Evolutionary conservation across 1,284 basidiomycete genomes (phyloP).

Genomic region (Malassezia globosa): DNA sequence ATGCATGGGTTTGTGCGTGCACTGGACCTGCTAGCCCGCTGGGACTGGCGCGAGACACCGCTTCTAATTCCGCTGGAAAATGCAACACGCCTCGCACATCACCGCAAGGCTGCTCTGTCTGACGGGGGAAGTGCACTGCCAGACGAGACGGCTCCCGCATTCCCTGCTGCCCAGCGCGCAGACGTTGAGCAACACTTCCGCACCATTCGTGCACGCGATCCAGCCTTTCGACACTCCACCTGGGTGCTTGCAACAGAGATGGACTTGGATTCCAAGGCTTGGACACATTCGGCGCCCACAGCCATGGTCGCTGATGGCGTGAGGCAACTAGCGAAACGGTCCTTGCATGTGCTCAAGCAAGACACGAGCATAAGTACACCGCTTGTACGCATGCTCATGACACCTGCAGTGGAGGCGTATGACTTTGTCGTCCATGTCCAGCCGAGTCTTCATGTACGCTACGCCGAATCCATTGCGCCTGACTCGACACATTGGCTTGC

Average conservation of each 20-base stretch:
- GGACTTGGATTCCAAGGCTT: conserved; percentile 63
- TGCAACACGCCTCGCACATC: conserved; percentile 23
- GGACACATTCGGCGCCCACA: conserved; percentile 51
- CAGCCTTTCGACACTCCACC: conserved; percentile 51
- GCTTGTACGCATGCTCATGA: conserved; percentile 60
- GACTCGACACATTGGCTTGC: conserved; percentile 22
- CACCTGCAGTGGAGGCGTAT: conserved; percentile 71
- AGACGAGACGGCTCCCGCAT: conserved; percentile 29
- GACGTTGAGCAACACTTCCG: conserved; percentile 55
- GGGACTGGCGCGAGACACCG: conserved; percentile 61
- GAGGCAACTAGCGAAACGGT: conserved; percentile 28
- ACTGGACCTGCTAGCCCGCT: conserved; percentile 61
- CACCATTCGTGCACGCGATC: conserved; percentile 43
- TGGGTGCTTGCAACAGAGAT: conserved; percentile 75
- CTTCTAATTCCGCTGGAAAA: conserved; percentile 50
- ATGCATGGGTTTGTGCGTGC: conserved; percentile 66
- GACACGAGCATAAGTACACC: conserved; percentile 1
- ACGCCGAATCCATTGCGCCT: conserved; percentile 50
- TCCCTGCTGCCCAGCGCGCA: conserved; percentile 52
- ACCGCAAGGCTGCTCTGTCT: conserved; percentile 51
- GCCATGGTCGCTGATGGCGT: conserved; percentile 33
- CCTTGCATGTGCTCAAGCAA: conserved; percentile 21
- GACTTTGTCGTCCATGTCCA: conserved; percentile 72
- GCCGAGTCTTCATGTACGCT: conserved; percentile 59
- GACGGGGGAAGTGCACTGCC: not conserved